Percentiles rank a stretch among this genome's conserved stretches.
Conservation (phyloP, 1,284 basidiomycete species). For the Cerioporus squamosus region DNA sequence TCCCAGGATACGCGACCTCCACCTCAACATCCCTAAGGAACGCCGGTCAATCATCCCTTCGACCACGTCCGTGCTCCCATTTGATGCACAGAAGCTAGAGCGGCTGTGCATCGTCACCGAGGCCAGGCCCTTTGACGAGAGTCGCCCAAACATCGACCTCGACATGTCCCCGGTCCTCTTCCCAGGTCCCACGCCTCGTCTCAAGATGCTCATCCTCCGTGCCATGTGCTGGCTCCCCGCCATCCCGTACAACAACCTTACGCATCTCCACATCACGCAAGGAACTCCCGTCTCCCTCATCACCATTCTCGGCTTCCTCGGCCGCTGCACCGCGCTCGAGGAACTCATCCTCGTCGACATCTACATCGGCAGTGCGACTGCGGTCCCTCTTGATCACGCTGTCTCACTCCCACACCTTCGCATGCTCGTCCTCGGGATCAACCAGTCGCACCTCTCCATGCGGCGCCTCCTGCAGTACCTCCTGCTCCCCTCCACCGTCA, state of each 20-base stretch:
- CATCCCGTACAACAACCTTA: conserved; percentile 10
- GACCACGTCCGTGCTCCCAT: conserved; percentile 1
- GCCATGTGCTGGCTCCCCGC: conserved; percentile 22
- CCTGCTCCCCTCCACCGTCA: conserved; percentile 12
- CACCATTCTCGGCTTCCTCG: conserved; percentile 16
- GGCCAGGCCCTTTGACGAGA: conserved; percentile 17
- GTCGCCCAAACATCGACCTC: conserved; percentile 18
- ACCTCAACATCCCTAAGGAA: conserved; percentile 3
- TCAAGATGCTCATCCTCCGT: conserved; percentile 11
- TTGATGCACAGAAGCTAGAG: conserved; percentile 8
- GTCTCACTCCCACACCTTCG: conserved; percentile 11
- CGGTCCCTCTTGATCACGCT: neutral
- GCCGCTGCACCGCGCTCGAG: conserved; percentile 16
- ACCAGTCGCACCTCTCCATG: conserved; percentile 19
- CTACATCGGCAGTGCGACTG: conserved; percentile 10
- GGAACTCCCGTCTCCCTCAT: conserved; percentile 15
- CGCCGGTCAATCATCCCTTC: conserved; percentile 3
- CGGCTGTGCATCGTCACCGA: conserved; percentile 13
- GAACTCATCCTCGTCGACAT: conserved; percentile 18
- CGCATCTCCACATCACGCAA: conserved; percentile 20
- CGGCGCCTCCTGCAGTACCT: conserved; percentile 13
- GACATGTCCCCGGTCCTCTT: conserved; percentile 5
- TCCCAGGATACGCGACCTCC: conserved; percentile 10
- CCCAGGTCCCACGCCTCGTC: neutral
- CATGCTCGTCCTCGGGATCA: conserved; percentile 16